Conservation (phyloP, 2,329 filamentous ascomycete species). For the Colletotrichum phormii region DNA sequence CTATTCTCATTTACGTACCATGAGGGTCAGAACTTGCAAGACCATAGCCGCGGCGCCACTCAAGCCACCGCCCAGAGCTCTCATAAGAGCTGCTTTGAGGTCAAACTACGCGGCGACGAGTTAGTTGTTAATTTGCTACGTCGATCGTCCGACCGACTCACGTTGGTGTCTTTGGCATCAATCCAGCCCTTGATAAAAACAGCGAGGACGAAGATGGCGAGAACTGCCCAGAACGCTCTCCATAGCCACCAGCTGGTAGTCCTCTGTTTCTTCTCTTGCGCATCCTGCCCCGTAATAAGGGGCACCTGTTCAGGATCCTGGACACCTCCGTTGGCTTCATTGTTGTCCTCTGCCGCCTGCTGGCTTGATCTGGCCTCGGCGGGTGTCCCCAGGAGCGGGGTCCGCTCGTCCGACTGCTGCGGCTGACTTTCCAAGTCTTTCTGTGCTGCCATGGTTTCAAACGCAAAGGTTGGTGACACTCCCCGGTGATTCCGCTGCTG, state of each 20-base stretch:
- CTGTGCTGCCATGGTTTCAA: slow-evolving; percentile 17
- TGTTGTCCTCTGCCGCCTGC: slow-evolving; percentile 1
- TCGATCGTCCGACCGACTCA: slow-evolving; percentile 37
- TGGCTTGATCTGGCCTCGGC: slow-evolving; percentile 7
- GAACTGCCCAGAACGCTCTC: slow-evolving; percentile 50
- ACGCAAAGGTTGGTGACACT: neutral
- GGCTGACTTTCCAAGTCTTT: slow-evolving; percentile 22
- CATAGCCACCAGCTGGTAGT: slow-evolving; percentile 47
- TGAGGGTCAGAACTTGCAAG: slow-evolving; percentile 58
- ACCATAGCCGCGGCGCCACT: slow-evolving; percentile 62
- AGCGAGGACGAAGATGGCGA: slow-evolving; percentile 45
- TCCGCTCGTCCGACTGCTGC: slow-evolving; percentile 36
- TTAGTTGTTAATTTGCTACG: neutral
- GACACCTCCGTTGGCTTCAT: slow-evolving; percentile 15
- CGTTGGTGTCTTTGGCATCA: slow-evolving; percentile 55
- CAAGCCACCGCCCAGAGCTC: slow-evolving; percentile 58
- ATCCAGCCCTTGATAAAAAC: slow-evolving; percentile 59
- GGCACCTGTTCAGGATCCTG: slow-evolving; percentile 30
- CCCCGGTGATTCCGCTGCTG: neutral
- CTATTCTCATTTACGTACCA: slow-evolving; percentile 47
- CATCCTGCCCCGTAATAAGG: slow-evolving; percentile 11
- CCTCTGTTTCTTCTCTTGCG: slow-evolving; percentile 12
- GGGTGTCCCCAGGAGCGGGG: slow-evolving; percentile 39
- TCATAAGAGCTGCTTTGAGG: slow-evolving; percentile 54
- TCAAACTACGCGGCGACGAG: slow-evolving; percentile 51